phyloP scores from a whole-genome alignment of 257 asterid genomes.

The Verbascum thapsus region DNA sequence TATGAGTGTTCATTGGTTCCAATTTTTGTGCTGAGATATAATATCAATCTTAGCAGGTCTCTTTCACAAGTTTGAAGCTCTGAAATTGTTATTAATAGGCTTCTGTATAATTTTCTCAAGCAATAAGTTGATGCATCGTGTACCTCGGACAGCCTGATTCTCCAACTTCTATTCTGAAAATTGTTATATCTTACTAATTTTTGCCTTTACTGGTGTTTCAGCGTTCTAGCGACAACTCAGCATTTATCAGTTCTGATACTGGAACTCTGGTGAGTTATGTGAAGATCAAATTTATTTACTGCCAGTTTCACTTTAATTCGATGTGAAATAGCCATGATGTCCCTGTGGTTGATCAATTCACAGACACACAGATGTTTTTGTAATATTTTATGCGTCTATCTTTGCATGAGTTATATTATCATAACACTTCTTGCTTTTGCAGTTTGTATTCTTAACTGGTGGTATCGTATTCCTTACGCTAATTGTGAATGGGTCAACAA shows the following conservation, averaged over 20 bases:
- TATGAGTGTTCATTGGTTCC: neutral
- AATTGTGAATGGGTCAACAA: conserved; percentile 90
- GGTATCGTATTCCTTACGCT: conserved; percentile 95
- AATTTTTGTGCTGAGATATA: conserved; percentile 11
- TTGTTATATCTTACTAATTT: conserved; percentile 26
- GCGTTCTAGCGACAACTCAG: conserved; percentile 74
- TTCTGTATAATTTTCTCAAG: neutral
- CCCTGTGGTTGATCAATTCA: conserved; percentile 2
- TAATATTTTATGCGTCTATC: neutral
- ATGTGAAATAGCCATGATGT: conserved; percentile 7
- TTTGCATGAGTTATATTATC: conserved; percentile 19
- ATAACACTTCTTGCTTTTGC: conserved; percentile 45
- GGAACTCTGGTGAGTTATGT: conserved; percentile 74
- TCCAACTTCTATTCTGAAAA: conserved; percentile 24
- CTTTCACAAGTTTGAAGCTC: neutral
- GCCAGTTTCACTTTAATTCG: conserved; percentile 13
- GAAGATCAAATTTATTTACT: conserved; percentile 17
- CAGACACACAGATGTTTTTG: neutral
- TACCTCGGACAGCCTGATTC: conserved; percentile 14
- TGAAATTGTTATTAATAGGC: conserved; percentile 18
- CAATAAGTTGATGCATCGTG: neutral
- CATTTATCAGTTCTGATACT: conserved; percentile 71
- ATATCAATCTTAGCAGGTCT: conserved; percentile 10
- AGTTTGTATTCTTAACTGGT: conserved; percentile 97
- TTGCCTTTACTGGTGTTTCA: conserved; percentile 49